A percentile compares a stretch with the other conserved stretches of the same genome.
Evolutionary conservation across 1,284 basidiomycete species (phyloP).

Genomic region (Malassezia sympodialis): DNA sequence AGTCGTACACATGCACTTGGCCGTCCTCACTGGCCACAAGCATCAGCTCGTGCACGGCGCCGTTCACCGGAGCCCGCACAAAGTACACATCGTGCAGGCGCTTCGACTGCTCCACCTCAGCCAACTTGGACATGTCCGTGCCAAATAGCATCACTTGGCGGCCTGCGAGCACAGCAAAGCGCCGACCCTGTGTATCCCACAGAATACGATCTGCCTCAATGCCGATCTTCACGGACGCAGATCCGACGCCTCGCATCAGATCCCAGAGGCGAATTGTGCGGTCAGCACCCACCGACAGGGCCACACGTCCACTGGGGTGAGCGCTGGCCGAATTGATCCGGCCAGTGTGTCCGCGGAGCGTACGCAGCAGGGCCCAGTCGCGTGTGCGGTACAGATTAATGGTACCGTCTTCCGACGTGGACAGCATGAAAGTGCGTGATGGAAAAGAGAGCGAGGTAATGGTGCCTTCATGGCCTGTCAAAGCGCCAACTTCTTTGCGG

Average conservation of each 20-base stretch:
- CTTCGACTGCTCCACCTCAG: conserved; percentile 27
- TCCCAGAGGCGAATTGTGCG: conserved; percentile 93
- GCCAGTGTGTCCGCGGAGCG: conserved; percentile 83
- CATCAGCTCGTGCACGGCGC: conserved; percentile 25
- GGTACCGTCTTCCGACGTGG: conserved; percentile 67
- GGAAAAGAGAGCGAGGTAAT: conserved; percentile 82
- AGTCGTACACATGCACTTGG: conserved; percentile 27
- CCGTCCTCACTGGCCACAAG: conserved; percentile 30
- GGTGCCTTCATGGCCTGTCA: conserved; percentile 87
- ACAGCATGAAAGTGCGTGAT: conserved; percentile 74
- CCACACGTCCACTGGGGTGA: conserved; percentile 83
- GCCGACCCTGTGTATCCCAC: conserved; percentile 30
- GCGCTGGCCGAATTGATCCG: conserved; percentile 78
- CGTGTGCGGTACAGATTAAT: conserved; percentile 79
- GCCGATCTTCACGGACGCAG: conserved; percentile 64
- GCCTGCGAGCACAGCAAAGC: conserved; percentile 33
- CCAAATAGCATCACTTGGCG: conserved; percentile 31
- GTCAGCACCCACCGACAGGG: conserved; percentile 80
- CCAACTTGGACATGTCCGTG: conserved; percentile 38
- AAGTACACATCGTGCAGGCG: conserved; percentile 35
- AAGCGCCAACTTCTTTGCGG: conserved; percentile 78
- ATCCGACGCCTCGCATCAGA: conserved; percentile 82
- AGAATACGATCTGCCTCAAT: conserved; percentile 32
- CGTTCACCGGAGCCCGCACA: conserved; percentile 11
- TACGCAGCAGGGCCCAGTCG: conserved; percentile 81